A percentile compares a stretch with the other conserved stretches of the same genome.
Conservation (phyloP, 306 rosid genomes). For the Sechiopsis laciniata region DNA sequence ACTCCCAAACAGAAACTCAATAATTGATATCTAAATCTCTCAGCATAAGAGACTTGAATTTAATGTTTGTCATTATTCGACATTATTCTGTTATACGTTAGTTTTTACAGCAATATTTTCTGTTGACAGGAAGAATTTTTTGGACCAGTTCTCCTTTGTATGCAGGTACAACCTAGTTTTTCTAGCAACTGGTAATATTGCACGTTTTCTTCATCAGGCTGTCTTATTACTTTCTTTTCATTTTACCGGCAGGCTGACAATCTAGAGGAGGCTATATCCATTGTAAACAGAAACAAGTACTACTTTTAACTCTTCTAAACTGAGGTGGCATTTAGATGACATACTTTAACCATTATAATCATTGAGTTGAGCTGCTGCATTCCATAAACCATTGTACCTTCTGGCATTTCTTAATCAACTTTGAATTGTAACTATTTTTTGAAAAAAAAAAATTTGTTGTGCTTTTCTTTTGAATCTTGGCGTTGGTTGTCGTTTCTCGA, state of each 20-base stretch:
- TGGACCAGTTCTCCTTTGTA: conserved; percentile 62
- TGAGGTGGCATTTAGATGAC: conserved; percentile 12
- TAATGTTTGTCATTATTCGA: background rate
- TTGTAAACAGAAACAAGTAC: conserved; percentile 60
- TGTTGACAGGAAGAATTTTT: conserved; percentile 60
- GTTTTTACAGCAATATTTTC: conserved; percentile 31
- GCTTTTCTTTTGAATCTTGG: conserved; percentile 7
- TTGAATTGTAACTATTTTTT: background rate
- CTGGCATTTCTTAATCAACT: background rate
- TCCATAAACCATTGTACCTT: conserved; percentile 6
- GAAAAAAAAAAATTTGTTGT: background rate
- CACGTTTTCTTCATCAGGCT: conserved; percentile 17
- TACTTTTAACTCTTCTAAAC: conserved; percentile 9
- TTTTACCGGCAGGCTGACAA: conserved; percentile 44
- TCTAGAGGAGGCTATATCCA: conserved; percentile 63
- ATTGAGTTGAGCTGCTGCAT: conserved; percentile 16
- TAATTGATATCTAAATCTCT: conserved; percentile 18
- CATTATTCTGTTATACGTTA: conserved; percentile 27
- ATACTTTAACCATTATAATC: conserved; percentile 15
- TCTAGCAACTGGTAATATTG: conserved; percentile 1
- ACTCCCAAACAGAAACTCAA: too few relatives aligned
- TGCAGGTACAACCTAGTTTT: conserved; percentile 47
- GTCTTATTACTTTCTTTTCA: conserved; percentile 22
- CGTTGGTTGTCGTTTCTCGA: conserved; percentile 19
- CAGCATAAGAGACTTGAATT: conserved; percentile 20